Conservation (phyloP, 805 yeast genomes). For the Maudiozyma bulderi region DNA sequence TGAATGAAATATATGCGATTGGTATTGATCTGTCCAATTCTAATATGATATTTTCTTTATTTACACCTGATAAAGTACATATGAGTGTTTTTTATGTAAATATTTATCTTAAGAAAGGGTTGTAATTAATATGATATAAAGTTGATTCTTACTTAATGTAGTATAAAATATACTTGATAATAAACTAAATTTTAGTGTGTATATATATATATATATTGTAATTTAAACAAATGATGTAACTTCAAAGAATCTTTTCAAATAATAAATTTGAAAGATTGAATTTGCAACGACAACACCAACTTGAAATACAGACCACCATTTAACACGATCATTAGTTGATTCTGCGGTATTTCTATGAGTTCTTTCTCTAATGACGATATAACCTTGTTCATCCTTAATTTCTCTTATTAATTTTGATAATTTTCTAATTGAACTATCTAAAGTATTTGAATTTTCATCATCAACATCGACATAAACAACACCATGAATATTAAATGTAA, state of each 20-base stretch:
- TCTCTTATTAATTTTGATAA: conserved; percentile 70
- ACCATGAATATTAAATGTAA: conserved; percentile 91
- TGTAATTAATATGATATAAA: too few species aligned
- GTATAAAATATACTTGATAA: too few species aligned
- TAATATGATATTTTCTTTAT: too few species aligned
- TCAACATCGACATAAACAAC: conserved; percentile 76
- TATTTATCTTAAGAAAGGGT: too few species aligned
- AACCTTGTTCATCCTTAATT: conserved; percentile 83
- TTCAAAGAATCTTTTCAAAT: conserved; percentile 90
- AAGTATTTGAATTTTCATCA: conserved; percentile 63
- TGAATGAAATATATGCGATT: too few species aligned
- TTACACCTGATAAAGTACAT: too few species aligned
- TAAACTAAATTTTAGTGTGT: too few species aligned
- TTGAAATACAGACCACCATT: conserved; percentile 96
- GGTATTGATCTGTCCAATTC: too few species aligned
- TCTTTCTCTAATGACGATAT: conserved; percentile 91
- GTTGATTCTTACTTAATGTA: too few species aligned
- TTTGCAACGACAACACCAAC: conserved; percentile 74
- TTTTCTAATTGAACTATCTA: conserved; percentile 75
- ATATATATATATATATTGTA: not conserved
- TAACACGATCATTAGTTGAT: conserved; percentile 90
- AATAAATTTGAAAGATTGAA: conserved; percentile 87
- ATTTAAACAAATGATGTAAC: conserved; percentile 75
- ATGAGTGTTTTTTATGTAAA: too few species aligned
- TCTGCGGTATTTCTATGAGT: conserved; percentile 98